Conservation (phyloP, 768 basidiomycete species). For the Suillus weaverae region DNA sequence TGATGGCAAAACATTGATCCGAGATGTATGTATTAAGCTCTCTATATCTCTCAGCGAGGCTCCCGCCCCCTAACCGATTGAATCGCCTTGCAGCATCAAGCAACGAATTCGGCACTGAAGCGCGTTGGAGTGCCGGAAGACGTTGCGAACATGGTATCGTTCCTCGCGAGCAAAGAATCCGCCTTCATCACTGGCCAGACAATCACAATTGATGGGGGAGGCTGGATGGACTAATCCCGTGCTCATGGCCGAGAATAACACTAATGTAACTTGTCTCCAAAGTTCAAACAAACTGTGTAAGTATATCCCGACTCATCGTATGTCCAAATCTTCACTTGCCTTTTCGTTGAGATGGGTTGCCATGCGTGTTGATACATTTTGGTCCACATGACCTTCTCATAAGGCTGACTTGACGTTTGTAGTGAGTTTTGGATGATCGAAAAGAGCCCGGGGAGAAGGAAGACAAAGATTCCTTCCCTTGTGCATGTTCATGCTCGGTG, state of each 20-base stretch:
- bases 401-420: background rate
- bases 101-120: constrained; percentile 15
- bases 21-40: background rate
- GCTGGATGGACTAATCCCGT: background rate
- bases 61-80: background rate
- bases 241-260: background rate
- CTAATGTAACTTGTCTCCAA: background rate
- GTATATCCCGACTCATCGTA: background rate
- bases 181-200: constrained; percentile 29
- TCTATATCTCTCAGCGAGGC: background rate
- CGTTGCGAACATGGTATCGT: constrained; percentile 32
- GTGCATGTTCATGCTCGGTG: background rate
- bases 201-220: constrained; percentile 9
- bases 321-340: background rate
- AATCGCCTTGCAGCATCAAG: background rate
- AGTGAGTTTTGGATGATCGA: background rate
- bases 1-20: background rate
- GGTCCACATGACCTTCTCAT: background rate
- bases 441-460: background rate
- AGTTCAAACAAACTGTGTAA: background rate
- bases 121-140: constrained; percentile 15
- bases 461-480: background rate
- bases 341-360: background rate
- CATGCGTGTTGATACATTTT: background rate
- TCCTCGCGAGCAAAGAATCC: constrained; percentile 33